A percentile compares a stretch with the other conserved stretches of the same genome.
These are phyloP conservation scores for Vigna angularis DNA, from an alignment of 306 rosid genomes.

Conservation along the genomic window DNA sequence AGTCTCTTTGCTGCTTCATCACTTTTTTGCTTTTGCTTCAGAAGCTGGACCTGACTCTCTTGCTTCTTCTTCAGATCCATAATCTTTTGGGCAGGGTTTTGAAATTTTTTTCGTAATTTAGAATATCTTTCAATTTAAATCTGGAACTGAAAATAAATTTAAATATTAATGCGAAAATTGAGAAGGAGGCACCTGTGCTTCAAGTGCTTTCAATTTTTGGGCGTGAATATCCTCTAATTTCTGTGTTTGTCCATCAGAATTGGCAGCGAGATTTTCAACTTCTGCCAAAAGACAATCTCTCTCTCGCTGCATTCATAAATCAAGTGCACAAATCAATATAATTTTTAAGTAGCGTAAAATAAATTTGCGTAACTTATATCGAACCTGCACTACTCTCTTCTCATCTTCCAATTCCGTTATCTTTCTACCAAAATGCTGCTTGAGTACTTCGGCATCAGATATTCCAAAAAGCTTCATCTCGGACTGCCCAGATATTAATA, in stretches of 20 bases:
- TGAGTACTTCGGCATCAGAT: slow-evolving; percentile 77
- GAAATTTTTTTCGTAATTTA: slow-evolving; percentile 39
- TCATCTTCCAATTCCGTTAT: slow-evolving; percentile 93
- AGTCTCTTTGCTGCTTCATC: slow-evolving; percentile 96
- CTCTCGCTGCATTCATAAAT: slow-evolving; percentile 72
- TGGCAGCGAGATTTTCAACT: slow-evolving; percentile 97
- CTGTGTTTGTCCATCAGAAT: slow-evolving; percentile 95
- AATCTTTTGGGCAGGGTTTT: slow-evolving; percentile 64
- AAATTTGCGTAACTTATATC: slow-evolving; percentile 42
- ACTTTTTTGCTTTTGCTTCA: slow-evolving; percentile 99
- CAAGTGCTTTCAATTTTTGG: slow-evolving; percentile 90
- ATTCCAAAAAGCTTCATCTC: slow-evolving; percentile 96
- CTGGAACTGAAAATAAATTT: slow-evolving; percentile 17
- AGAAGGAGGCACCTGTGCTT: slow-evolving; percentile 74
- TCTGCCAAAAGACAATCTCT: slow-evolving; percentile 93
- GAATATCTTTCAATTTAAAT: slow-evolving; percentile 32
- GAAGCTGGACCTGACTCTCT: slow-evolving; percentile 95
- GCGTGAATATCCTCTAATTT: slow-evolving; percentile 89
- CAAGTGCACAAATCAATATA: slow-evolving; percentile 44
- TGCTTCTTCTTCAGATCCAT: slow-evolving; percentile 96
- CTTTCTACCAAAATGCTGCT: slow-evolving; percentile 98
- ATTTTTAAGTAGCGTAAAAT: slow-evolving; percentile 31
- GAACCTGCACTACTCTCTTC: slow-evolving; percentile 91
- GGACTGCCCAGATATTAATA: slow-evolving; percentile 57
- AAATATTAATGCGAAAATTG: not conserved